Evolutionary conservation across 495 filamentous ascomycete genomes (phyloP).

Genomic region (Aspergillus sparsus): DNA sequence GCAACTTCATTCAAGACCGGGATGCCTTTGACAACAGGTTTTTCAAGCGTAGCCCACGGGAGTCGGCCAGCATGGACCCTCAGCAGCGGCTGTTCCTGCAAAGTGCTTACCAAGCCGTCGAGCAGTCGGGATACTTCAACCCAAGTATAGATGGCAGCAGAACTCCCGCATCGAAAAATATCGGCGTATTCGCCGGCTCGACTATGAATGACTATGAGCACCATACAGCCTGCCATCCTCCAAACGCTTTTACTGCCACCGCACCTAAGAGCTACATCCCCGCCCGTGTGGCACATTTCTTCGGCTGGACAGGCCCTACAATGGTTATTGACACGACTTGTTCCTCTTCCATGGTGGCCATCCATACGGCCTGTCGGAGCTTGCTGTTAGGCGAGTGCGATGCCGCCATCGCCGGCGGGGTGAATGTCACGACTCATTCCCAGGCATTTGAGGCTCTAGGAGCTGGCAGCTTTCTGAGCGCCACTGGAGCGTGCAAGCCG

Average conservation of each 20-base stretch:
- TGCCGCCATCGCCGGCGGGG: conserved; percentile 37
- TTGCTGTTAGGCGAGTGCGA: conserved; percentile 35
- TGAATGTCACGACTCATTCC: conserved; percentile 39
- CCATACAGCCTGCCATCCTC: conserved; percentile 33
- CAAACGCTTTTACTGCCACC: neutral
- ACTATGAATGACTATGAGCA: conserved; percentile 46
- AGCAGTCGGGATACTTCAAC: conserved; percentile 43
- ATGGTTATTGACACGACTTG: conserved; percentile 49
- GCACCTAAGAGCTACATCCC: neutral
- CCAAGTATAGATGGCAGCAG: conserved; percentile 9
- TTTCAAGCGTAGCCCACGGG: conserved; percentile 54
- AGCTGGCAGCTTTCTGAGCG: conserved; percentile 31
- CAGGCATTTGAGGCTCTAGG: conserved; percentile 12
- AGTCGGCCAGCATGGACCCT: conserved; percentile 47
- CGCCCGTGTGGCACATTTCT: conserved; percentile 34
- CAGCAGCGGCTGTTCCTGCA: conserved; percentile 55
- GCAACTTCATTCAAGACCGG: neutral
- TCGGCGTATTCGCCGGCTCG: conserved; percentile 46
- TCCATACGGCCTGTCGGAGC: conserved; percentile 36
- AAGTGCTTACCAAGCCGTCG: conserved; percentile 55
- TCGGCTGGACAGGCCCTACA: conserved; percentile 43
- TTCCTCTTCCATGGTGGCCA: conserved; percentile 39
- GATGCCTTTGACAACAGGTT: conserved; percentile 47
- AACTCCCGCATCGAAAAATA: conserved; percentile 44
- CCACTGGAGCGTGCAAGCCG: conserved; percentile 18